Conservation (phyloP, 2,329 filamentous ascomycete species). For the Aspergillus sp. region DNA sequence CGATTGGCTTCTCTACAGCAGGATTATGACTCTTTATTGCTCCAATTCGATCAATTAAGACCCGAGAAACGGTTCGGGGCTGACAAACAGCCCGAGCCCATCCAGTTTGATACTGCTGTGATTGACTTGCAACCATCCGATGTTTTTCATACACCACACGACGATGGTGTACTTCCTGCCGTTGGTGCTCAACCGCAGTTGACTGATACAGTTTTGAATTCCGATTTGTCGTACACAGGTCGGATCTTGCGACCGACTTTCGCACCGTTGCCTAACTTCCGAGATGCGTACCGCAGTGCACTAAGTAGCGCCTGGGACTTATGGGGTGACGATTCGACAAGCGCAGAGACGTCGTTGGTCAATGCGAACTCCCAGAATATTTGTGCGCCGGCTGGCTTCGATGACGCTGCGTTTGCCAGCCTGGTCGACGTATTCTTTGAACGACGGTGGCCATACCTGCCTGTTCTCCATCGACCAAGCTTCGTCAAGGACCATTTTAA, state of each 20-base stretch:
- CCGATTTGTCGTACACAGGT: not conserved
- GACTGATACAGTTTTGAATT: not conserved
- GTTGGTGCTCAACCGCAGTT: not conserved
- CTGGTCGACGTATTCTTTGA: slow-evolving; percentile 24
- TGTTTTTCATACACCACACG: not conserved
- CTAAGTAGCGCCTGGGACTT: slow-evolving; percentile 16
- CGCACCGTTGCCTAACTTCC: not conserved
- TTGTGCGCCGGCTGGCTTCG: not conserved
- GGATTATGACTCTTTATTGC: not conserved
- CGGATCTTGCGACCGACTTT: slow-evolving; percentile 7
- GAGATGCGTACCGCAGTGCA: slow-evolving; percentile 4
- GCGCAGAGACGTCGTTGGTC: too few species aligned
- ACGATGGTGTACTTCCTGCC: not conserved
- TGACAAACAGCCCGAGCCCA: not conserved
- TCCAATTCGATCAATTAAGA: not conserved
- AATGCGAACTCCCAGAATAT: not conserved
- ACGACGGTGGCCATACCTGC: slow-evolving; percentile 26
- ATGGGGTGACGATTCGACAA: slow-evolving; percentile 10
- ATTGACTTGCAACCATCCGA: not conserved
- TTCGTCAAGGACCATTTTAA: slow-evolving; percentile 17
- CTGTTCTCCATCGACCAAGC: slow-evolving; percentile 21
- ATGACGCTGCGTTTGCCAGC: not conserved
- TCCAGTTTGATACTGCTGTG: not conserved
- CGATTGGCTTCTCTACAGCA: not conserved
- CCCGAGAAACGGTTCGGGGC: not conserved